phyloP scores from a whole-genome alignment of 805 yeast genomes.

The Ogataea ramenticola region DNA sequence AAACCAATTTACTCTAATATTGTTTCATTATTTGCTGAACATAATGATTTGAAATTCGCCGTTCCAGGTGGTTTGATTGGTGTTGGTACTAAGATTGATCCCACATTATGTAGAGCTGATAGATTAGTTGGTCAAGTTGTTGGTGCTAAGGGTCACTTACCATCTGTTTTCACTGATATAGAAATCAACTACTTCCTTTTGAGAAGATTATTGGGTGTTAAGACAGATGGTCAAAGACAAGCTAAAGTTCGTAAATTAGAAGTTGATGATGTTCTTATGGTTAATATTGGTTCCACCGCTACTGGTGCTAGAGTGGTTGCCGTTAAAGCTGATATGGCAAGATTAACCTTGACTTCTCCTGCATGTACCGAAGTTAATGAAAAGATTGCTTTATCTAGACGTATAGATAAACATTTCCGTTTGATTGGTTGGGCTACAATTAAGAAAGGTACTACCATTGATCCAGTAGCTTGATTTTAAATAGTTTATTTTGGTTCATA shows the following conservation, averaged over 20 bases:
- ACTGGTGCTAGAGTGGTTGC: slow-evolving; percentile 99
- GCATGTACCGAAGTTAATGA: slow-evolving; percentile 98
- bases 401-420: slow-evolving; percentile 99
- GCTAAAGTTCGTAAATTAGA: slow-evolving; percentile 95
- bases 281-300: slow-evolving; percentile 97
- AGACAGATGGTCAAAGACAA: slow-evolving; percentile 94
- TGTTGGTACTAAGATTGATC: slow-evolving; percentile 98
- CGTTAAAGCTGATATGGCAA: slow-evolving; percentile 98
- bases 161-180: slow-evolving; percentile 93
- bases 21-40: slow-evolving; percentile 93
- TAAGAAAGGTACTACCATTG: slow-evolving; percentile 85
- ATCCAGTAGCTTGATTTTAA: slow-evolving; percentile 39
- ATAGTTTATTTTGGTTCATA: neutral
- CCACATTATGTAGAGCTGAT: slow-evolving; percentile 98
- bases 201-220: slow-evolving; percentile 96
- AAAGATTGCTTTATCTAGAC: slow-evolving; percentile 96
- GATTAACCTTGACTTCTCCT: slow-evolving; percentile 92
- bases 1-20: slow-evolving; percentile 92
- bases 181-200: slow-evolving; percentile 95
- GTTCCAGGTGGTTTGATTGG: slow-evolving; percentile 99
- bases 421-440: slow-evolving; percentile 99
- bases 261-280: slow-evolving; percentile 95
- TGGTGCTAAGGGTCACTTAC: slow-evolving; percentile 94
- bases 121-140: slow-evolving; percentile 98
- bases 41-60: slow-evolving; percentile 95